Base-by-base conservation (phyloP, 1,139 yeast genomes). In the Sugiyamaella castrensis region DNA sequence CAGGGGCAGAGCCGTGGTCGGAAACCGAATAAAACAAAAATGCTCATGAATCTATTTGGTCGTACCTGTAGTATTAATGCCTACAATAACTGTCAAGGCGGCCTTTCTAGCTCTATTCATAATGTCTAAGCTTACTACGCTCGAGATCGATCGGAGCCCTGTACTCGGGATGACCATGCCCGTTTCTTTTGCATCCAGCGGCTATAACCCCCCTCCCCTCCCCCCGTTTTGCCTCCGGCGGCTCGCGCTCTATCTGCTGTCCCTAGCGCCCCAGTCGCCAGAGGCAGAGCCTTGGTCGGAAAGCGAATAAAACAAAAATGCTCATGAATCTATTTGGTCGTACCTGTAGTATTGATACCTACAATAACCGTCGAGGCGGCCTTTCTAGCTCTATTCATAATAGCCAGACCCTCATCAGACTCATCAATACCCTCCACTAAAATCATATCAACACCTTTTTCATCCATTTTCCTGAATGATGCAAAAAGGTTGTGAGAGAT, bases 41-140 rank as follows among this genome's bases (percentile, higher is more conserved):
- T 12, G 12, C 15, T 4, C 34, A 31, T 3, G 6, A 35, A 15
- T 35, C 12, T 35, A 35, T 15, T 35, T n/a, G 38, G 3, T 35
- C 31, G 24, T 11, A n/a, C 12, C 40, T 37, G 24, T 16, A 19
- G 11, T 16, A 16, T 7, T 15, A 5, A 5, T 19, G 24, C 24
- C 24, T 19, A 27, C 10, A n/a, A 38, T 40, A 16, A 56, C 36
- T 46, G 76, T 79, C 4, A 77, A 71, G 0, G 98, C 95, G 2
- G 98, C 98, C 65, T 92, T 92, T 44, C 77, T 74, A 36, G 92
- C 72, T 57, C 98, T 71, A 65, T 92, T 92, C 97, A 92, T 91
- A 38, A 92, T 84, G 0, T 98, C 98, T 48, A 91, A 73, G 0
- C 98, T 31, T 6, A 5, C n/a, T n/a, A 29, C n/a, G n/a, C n/a